Evolutionary conservation across 176 grass and related monocot species (phyloP).

Genomic region (Triticum urartu): DNA sequence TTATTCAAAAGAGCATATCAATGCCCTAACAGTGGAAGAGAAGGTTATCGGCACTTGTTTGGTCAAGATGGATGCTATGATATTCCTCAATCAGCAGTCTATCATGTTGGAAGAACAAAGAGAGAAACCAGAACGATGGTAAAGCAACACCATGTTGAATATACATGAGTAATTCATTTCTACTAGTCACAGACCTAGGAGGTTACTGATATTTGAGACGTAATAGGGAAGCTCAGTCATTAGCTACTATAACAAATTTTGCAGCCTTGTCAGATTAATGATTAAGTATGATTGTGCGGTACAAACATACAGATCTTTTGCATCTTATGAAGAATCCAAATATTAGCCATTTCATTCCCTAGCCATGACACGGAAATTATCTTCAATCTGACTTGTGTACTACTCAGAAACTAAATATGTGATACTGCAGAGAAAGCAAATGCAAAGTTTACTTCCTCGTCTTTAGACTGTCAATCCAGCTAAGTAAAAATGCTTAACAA

Average conservation of each 20-base stretch:
- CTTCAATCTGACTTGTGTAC: too few relatives aligned
- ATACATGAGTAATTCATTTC: neutral
- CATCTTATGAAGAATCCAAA: neutral
- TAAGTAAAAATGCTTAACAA: neutral
- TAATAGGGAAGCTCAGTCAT: neutral
- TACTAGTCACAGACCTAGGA: neutral
- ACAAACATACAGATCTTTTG: neutral
- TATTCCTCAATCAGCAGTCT: neutral
- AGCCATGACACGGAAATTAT: neutral
- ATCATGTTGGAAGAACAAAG: conserved; percentile 8
- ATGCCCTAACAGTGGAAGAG: conserved; percentile 1
- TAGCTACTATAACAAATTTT: neutral
- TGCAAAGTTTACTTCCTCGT: neutral
- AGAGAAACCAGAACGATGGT: neutral
- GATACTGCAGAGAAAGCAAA: neutral
- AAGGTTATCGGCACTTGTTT: neutral
- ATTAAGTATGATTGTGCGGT: neutral
- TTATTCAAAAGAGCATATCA: neutral
- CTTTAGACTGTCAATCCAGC: neutral
- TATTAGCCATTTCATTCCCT: neutral
- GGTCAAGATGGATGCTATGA: neutral
- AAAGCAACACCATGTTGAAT: conserved; percentile 3
- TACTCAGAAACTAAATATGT: neutral
- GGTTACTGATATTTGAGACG: neutral
- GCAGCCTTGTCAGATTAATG: neutral